Conservation (phyloP, 345 rosid species). For the Arabidopsis arenosa region DNA sequence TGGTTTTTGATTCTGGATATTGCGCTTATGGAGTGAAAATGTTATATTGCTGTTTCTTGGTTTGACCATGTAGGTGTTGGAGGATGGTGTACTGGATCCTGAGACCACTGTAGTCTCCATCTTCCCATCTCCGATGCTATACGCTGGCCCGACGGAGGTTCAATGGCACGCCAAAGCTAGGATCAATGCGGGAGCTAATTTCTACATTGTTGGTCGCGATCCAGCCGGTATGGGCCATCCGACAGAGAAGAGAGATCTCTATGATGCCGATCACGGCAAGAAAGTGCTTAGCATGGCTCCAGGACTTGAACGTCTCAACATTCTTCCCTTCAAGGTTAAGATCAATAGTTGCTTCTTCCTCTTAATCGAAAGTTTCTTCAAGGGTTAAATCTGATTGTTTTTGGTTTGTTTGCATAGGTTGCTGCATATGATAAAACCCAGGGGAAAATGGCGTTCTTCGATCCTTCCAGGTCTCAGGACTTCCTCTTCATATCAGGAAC, state of each 20-base stretch:
- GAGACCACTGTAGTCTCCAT: constrained; percentile 95
- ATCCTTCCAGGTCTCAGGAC: constrained; percentile 83
- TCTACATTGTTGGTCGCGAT: constrained; percentile 95
- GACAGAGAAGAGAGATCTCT: constrained; percentile 80
- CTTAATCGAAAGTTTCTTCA: background rate
- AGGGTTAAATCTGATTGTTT: background rate
- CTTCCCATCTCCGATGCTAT: constrained; percentile 98
- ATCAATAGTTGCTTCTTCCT: background rate
- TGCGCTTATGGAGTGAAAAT: background rate
- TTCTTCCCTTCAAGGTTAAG: constrained; percentile 91
- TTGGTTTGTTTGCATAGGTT: constrained; percentile 53
- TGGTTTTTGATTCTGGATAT: background rate
- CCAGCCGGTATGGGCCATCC: constrained; percentile 99
- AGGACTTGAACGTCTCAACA: constrained; percentile 90
- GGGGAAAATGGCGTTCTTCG: constrained; percentile 95
- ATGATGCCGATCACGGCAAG: constrained; percentile 97
- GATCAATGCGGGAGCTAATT: constrained; percentile 97
- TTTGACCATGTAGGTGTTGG: constrained; percentile 69
- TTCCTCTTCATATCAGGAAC: constrained; percentile 95
- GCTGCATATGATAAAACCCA: constrained; percentile 89
- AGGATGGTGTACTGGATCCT: constrained; percentile 96
- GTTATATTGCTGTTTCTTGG: background rate
- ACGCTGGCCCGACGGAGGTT: constrained; percentile 98
- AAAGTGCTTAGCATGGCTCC: constrained; percentile 94
- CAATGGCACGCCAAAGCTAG: constrained; percentile 99